These are phyloP conservation scores for Amphicarpaea edgeworthii DNA, from an alignment of 306 rosid species.

Conservation along the genomic window DNA sequence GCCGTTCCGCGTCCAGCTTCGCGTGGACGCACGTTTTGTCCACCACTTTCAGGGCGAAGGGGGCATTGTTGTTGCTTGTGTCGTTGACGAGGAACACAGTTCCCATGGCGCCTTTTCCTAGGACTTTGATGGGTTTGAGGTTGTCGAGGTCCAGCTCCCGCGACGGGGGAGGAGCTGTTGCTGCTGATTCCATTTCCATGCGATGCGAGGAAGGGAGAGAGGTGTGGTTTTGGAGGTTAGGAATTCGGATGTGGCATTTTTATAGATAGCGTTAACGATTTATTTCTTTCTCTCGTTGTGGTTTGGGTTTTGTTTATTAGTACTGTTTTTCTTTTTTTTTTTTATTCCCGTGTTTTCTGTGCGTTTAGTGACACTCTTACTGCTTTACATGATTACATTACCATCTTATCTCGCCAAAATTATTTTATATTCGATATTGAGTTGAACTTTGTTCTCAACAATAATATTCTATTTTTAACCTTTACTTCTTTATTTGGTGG, in stretches of 20 bases:
- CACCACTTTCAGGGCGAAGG: slow-evolving; percentile 82
- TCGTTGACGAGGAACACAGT: slow-evolving; percentile 85
- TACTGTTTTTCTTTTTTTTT: not conserved
- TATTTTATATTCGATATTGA: not conserved
- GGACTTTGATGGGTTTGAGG: slow-evolving; percentile 69
- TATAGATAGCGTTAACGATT: slow-evolving; percentile 41
- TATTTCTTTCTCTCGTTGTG: not conserved
- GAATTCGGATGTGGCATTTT: slow-evolving; percentile 36
- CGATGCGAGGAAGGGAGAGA: not conserved
- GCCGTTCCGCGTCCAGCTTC: slow-evolving; percentile 76
- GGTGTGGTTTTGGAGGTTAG: slow-evolving; percentile 34
- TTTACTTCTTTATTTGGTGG: not conserved
- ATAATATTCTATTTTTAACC: not conserved
- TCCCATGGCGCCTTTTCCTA: slow-evolving; percentile 97
- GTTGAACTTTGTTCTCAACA: not conserved
- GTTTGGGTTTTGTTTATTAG: too few relatives aligned
- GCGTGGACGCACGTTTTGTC: slow-evolving; percentile 65
- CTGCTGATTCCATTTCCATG: slow-evolving; percentile 62
- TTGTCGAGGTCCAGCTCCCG: slow-evolving; percentile 65
- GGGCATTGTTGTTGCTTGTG: slow-evolving; percentile 43
- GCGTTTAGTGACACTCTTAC: slow-evolving; percentile 14
- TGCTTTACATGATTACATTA: not conserved
- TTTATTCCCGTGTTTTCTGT: not conserved
- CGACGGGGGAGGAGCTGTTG: slow-evolving; percentile 47
- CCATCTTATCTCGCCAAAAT: not conserved